phyloP scores from a whole-genome alignment of 495 filamentous ascomycete genomes.

The Hypoxylon fuscum region DNA sequence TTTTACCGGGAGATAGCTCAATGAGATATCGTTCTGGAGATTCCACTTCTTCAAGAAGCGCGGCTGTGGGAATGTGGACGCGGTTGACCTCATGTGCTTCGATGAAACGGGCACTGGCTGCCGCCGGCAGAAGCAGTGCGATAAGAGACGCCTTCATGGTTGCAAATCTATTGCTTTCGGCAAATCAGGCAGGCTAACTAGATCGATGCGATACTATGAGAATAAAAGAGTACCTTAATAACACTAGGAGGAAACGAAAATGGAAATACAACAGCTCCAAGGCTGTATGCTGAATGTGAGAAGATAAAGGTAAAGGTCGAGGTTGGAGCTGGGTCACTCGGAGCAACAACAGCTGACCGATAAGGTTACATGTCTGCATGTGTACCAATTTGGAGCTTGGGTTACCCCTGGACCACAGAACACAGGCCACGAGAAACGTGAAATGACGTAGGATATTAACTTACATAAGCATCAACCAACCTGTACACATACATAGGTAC shows the following conservation, averaged over 20 bases:
- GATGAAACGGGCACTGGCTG: conserved; percentile 60
- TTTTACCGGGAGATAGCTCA: conserved; percentile 87
- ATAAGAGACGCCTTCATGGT: conserved; percentile 57
- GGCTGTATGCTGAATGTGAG: background rate
- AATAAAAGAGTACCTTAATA: too few relatives aligned
- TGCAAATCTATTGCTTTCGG: conserved; percentile 40
- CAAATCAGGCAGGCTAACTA: background rate
- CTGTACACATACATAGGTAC: too few relatives aligned
- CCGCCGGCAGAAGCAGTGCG: conserved; percentile 58
- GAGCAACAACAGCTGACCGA: conserved; percentile 25
- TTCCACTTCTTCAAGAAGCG: conserved; percentile 46
- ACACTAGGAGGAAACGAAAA: background rate
- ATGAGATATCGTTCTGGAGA: conserved; percentile 72
- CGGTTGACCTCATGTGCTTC: conserved; percentile 56
- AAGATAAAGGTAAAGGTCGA: background rate
- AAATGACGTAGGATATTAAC: too few relatives aligned
- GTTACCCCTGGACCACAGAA: conserved; percentile 18
- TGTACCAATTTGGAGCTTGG: background rate
- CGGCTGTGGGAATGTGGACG: conserved; percentile 49
- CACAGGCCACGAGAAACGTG: too few relatives aligned
- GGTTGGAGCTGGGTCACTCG: conserved; percentile 9
- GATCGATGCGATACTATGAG: conserved; percentile 9
- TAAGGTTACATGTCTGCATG: conserved; percentile 20
- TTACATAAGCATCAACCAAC: too few relatives aligned
- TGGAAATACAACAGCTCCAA: background rate